Base-by-base conservation (phyloP, 805 yeast genomes). In the Schwanniomyces sp. region DNA sequence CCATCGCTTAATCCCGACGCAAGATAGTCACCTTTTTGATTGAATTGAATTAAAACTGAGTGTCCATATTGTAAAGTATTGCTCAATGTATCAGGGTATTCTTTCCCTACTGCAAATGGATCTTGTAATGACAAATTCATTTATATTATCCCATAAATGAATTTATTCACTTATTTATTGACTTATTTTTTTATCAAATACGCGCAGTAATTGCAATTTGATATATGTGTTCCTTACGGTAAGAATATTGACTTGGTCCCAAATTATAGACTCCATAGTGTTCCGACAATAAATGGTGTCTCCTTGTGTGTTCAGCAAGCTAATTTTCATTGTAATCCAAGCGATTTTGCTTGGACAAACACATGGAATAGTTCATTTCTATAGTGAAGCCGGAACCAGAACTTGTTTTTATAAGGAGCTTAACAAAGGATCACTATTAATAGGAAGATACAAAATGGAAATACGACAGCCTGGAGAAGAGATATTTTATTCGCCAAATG, bases 101-200 rank as follows among this genome's bases (percentile, higher is more conserved):
- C 98, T 59, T 89, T 90, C 17, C 96, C 85, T 18, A 92, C 91
- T 1, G 92, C 82, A 64, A 90, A 89, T 3, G 97, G 97, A 65
- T 91, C 98, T 53, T 88, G 80, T 21, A 92, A 75, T 8, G 94
- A 76, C 29, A 91, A 72, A 64, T 91, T 91, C 94, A 88, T 88
- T 16, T 27, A n/a, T 14, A 21, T 21, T 21, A 5, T 21, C 3
- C 24, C 24, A 21, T 21, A 21, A 39, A 30, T 27, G 6, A 3
- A 4, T 16, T 14, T 7, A 32, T 14, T 7, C 2, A 32, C 11
- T 7, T 12, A 30, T 14, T 14, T 32, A 32, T 32, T 16, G 17
- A 14, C 7, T 7, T 14, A 14, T 14, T 32, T 32, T 32, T 32
- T 32, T 32, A 32, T 32, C 18, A 14, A 30, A 12, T 32, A 32